These are phyloP conservation scores for Globisporangium nagaii DNA, from an alignment of 352 stramenopile species.

Conservation along the genomic window DNA sequence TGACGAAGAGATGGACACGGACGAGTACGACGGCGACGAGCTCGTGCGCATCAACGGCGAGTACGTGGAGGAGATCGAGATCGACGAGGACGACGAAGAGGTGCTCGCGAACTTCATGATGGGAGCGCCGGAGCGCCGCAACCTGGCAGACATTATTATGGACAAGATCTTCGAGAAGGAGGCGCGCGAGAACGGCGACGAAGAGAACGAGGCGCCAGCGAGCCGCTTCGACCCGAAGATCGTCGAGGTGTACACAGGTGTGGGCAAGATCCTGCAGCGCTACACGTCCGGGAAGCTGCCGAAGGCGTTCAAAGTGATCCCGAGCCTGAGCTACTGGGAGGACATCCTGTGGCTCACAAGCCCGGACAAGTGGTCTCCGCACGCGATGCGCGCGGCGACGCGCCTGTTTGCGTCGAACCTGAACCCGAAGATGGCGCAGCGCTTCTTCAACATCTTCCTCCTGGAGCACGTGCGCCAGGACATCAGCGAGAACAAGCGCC, in stretches of 20 bases:
- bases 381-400: conserved; percentile 96
- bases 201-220: conserved; percentile 53
- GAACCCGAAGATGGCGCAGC: conserved; percentile 98
- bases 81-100: conserved; percentile 85
- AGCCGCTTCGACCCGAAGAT: conserved; percentile 92
- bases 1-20: conserved; percentile 84
- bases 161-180: conserved; percentile 98
- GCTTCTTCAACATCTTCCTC: conserved; percentile 99
- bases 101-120: conserved; percentile 86
- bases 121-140: conserved; percentile 78
- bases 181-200: conserved; percentile 74
- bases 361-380: conserved; percentile 97
- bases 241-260: conserved; percentile 97
- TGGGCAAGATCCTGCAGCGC: conserved; percentile 95
- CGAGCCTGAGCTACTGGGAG: conserved; percentile 98
- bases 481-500: conserved; percentile 95
- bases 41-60: conserved; percentile 88
- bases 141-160: conserved; percentile 99
- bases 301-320: conserved; percentile 99
- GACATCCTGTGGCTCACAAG: conserved; percentile 96
- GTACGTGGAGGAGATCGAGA: conserved; percentile 89
- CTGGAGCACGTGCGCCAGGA: conserved; percentile 96
- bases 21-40: conserved; percentile 87
- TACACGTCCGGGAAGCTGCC: conserved; percentile 99
- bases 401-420: conserved; percentile 99